Conservation (phyloP, 768 basidiomycete species). For the Suillus subaureus region DNA sequence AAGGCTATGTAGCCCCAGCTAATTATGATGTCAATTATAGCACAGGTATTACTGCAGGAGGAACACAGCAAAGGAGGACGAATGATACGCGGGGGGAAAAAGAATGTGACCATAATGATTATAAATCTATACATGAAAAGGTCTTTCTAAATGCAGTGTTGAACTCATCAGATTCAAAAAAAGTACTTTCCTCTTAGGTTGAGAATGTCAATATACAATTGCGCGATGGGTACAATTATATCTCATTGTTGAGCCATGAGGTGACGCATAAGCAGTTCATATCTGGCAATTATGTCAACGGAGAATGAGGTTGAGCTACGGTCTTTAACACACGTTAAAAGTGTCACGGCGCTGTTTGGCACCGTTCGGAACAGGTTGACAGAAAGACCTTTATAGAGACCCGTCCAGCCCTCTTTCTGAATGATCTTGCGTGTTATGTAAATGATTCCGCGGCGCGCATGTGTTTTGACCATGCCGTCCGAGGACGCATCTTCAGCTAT, state of each 20-base stretch:
- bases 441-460: conserved; percentile 65
- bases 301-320: conserved; percentile 6
- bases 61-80: background rate
- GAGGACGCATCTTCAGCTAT: conserved; percentile 60
- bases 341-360: conserved; percentile 94
- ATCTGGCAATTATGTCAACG: conserved; percentile 20
- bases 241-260: conserved; percentile 20
- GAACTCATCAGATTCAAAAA: conserved; percentile 1
- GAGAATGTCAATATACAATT: conserved; percentile 11
- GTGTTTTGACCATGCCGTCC: conserved; percentile 60
- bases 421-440: conserved; percentile 75
- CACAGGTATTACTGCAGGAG: background rate
- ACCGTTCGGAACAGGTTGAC: conserved; percentile 94
- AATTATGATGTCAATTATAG: background rate
- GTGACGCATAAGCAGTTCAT: conserved; percentile 37
- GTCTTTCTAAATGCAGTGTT: conserved; percentile 22
- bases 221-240: background rate
- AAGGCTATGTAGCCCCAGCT: background rate
- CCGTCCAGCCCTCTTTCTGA: conserved; percentile 82
- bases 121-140: conserved; percentile 8
- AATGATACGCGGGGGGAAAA: background rate
- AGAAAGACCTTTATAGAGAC: conserved; percentile 91
- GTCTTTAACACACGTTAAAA: conserved; percentile 49
- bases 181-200: conserved; percentile 4
- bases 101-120: background rate